Evolutionary conservation across 805 yeast genomes (phyloP).

Genomic region (Teunomyces barrocoloradensis): DNA sequence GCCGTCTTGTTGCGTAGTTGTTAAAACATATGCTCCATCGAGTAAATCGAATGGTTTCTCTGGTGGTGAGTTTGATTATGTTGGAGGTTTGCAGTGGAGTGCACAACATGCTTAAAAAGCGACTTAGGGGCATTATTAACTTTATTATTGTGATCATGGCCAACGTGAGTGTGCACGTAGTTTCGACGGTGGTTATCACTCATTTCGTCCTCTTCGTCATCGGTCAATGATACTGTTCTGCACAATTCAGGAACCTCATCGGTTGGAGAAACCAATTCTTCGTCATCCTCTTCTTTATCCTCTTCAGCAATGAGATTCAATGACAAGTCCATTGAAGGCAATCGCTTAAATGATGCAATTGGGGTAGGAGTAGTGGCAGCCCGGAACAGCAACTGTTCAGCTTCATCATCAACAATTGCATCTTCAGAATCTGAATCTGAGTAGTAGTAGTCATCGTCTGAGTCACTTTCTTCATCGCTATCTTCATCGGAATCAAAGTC

Average conservation of each 20-base stretch:
- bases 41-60: constrained; percentile 32
- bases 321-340: constrained; percentile 19
- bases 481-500: constrained; percentile 23
- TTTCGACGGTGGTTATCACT: constrained; percentile 2
- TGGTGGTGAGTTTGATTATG: constrained; percentile 15
- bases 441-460: constrained; percentile 19
- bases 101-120: constrained; percentile 2
- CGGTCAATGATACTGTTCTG: constrained; percentile 15
- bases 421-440: constrained; percentile 15
- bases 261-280: constrained; percentile 2
- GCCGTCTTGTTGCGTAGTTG: not conserved
- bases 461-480: constrained; percentile 15
- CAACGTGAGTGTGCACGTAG: constrained; percentile 1
- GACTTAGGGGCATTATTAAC: not conserved
- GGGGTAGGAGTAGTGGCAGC: not conserved
- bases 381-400: not conserved
- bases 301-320: constrained; percentile 12
- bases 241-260: constrained; percentile 18
- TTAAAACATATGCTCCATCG: constrained; percentile 39
- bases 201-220: constrained; percentile 16
- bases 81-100: constrained; percentile 4
- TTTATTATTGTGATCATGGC: constrained; percentile 6
- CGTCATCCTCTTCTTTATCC: constrained; percentile 10
- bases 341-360: constrained; percentile 11
- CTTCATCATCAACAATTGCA: constrained; percentile 3